Conservation (phyloP, 1,284 basidiomycete genomes). For the Inonotus hispidus region DNA sequence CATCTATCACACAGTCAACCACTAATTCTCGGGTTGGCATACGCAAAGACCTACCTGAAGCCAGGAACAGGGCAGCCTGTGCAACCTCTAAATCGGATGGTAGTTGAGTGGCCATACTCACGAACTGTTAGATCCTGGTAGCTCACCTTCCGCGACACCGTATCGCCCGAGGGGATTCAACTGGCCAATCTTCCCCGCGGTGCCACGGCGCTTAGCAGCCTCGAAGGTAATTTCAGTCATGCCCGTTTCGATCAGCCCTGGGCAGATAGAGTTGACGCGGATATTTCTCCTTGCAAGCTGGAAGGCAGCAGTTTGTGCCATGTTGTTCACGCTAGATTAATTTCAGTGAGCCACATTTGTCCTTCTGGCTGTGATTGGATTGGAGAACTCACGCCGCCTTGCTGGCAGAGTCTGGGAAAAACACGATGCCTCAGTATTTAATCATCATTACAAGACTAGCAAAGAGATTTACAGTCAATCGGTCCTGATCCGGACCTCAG, state of each 20-base stretch:
- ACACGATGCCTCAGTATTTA: conserved; percentile 17
- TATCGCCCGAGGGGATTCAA: conserved; percentile 81
- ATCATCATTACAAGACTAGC: not conserved
- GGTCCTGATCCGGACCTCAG: conserved; percentile 82
- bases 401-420: conserved; percentile 70
- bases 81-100: conserved; percentile 59
- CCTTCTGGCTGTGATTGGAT: conserved; percentile 32
- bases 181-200: conserved; percentile 73
- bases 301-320: conserved; percentile 78
- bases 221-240: conserved; percentile 79
- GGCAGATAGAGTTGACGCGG: conserved; percentile 87
- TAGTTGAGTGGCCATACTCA: not conserved
- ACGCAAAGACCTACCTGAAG: conserved; percentile 56
- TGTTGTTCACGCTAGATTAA: conserved; percentile 57
- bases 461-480: conserved; percentile 62
- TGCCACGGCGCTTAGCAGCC: conserved; percentile 70
- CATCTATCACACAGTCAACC: conserved; percentile 45
- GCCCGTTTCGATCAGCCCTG: conserved; percentile 87
- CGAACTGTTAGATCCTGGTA: not conserved
- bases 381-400: conserved; percentile 74
- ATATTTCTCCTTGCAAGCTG: conserved; percentile 81
- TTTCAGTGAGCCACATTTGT: not conserved
- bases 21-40: conserved; percentile 9
- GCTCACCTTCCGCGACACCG: conserved; percentile 68
- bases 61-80: conserved; percentile 79